A percentile compares a stretch with the other conserved stretches of the same genome.
phyloP scores from a whole-genome alignment of 1,284 basidiomycete species.

The Heterobasidion parviporum region DNA sequence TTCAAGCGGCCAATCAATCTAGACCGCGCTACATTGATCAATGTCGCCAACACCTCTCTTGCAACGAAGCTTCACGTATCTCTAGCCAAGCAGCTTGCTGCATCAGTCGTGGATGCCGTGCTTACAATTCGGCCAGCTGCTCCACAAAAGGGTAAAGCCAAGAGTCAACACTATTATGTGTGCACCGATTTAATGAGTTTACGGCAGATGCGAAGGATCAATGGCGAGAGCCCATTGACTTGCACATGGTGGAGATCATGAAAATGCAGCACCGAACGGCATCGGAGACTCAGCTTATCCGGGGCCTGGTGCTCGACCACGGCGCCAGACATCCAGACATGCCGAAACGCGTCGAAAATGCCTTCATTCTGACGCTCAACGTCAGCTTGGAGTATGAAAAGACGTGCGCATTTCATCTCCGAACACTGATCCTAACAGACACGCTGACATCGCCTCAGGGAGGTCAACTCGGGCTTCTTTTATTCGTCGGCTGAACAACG shows the following conservation, averaged over 20 bases:
- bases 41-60: slow-evolving; percentile 91
- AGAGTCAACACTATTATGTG: slow-evolving; percentile 5
- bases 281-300: slow-evolving; percentile 95
- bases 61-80: slow-evolving; percentile 85
- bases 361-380: slow-evolving; percentile 92
- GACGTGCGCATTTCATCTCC: slow-evolving; percentile 61
- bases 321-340: slow-evolving; percentile 98
- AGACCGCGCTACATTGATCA: slow-evolving; percentile 87
- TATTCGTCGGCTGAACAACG: slow-evolving; percentile 98
- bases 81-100: slow-evolving; percentile 84
- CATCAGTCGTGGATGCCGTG: slow-evolving; percentile 94
- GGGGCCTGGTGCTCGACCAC: slow-evolving; percentile 92
- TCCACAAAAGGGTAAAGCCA: slow-evolving; percentile 43
- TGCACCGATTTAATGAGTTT: neutral
- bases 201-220: slow-evolving; percentile 49
- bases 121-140: slow-evolving; percentile 77
- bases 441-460: slow-evolving; percentile 42
- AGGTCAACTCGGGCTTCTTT: slow-evolving; percentile 99
- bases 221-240: slow-evolving; percentile 85
- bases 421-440: no score
- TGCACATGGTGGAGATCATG: slow-evolving; percentile 99
- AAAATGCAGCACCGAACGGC: slow-evolving; percentile 99
- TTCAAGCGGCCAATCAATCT: slow-evolving; percentile 75
- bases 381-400: slow-evolving; percentile 99
- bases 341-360: slow-evolving; percentile 98